A percentile compares a stretch with the other conserved stretches of the same genome.
These are phyloP conservation scores for Collybia mongolica DNA, from an alignment of 768 basidiomycete species.

Conservation along the genomic window DNA sequence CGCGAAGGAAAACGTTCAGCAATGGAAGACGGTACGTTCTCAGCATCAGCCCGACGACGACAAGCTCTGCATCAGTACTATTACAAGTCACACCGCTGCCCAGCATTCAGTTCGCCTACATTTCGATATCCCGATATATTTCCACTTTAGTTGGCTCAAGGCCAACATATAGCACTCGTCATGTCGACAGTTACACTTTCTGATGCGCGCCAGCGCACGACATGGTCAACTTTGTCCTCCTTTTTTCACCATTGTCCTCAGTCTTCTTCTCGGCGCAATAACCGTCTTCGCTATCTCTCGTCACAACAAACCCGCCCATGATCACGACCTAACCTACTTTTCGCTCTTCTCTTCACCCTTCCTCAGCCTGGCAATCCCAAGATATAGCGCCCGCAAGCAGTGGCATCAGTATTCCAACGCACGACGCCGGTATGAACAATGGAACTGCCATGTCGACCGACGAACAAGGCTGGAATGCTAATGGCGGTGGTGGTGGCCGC, in stretches of 20 bases:
- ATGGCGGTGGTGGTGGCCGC: conserved; percentile 32
- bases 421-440: conserved; percentile 40
- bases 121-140: background rate
- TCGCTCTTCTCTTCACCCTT: conserved; percentile 27
- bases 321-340: conserved; percentile 36
- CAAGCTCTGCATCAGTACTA: conserved; percentile 20
- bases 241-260: conserved; percentile 12
- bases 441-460: conserved; percentile 48
- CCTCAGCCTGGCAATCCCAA: conserved; percentile 81
- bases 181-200: conserved; percentile 8
- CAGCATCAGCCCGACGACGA: conserved; percentile 73
- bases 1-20: conserved; percentile 19
- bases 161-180: conserved; percentile 27
- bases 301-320: conserved; percentile 8
- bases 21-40: conserved; percentile 77
- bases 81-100: conserved; percentile 16
- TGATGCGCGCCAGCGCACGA: conserved; percentile 5
- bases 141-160: conserved; percentile 38
- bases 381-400: conserved; percentile 68
- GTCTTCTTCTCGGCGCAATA: conserved; percentile 17
- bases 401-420: conserved; percentile 72
- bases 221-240: conserved; percentile 12
- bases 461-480: conserved; percentile 53
- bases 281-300: conserved; percentile 17
- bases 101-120: conserved; percentile 6